phyloP scores from a whole-genome alignment of 495 filamentous ascomycete genomes.

The Podospora australis region DNA sequence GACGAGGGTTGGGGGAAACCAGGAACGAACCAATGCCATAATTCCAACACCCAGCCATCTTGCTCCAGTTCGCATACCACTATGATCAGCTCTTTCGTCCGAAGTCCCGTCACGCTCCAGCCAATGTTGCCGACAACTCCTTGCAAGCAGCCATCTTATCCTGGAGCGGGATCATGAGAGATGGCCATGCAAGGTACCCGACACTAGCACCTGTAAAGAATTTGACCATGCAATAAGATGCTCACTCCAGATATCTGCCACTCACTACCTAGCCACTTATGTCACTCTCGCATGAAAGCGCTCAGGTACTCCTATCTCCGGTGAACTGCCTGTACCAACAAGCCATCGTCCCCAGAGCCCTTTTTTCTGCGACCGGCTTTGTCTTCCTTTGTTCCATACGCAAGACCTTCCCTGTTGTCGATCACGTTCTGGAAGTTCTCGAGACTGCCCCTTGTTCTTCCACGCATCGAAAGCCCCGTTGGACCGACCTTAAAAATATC shows the following conservation, averaged over 20 bases:
- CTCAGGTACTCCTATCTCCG: neutral
- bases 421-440: conserved; percentile 23
- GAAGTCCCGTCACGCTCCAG: conserved; percentile 6
- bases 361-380: too few relatives aligned
- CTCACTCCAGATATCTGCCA: neutral
- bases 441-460: neutral
- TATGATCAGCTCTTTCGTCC: conserved; percentile 14
- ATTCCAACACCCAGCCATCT: neutral
- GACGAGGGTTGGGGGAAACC: too few relatives aligned
- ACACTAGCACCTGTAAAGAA: conserved; percentile 10
- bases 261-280: neutral
- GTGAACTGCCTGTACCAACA: neutral
- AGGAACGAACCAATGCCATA: conserved; percentile 18
- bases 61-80: conserved; percentile 7
- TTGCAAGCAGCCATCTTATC: neutral
- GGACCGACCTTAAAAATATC: too few relatives aligned
- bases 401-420: conserved; percentile 6
- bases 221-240: neutral
- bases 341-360: too few relatives aligned
- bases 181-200: conserved; percentile 29
- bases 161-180: too few relatives aligned
- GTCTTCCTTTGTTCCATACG: conserved; percentile 7
- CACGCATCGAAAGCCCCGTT: conserved; percentile 3
- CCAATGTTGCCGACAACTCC: neutral
- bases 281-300: conserved; percentile 5